Evolutionary conservation across 352 stramenopile genomes (phyloP), one percentile per base, ranked within the genome.

Genomic region (Blastocystis sp.): DNA sequence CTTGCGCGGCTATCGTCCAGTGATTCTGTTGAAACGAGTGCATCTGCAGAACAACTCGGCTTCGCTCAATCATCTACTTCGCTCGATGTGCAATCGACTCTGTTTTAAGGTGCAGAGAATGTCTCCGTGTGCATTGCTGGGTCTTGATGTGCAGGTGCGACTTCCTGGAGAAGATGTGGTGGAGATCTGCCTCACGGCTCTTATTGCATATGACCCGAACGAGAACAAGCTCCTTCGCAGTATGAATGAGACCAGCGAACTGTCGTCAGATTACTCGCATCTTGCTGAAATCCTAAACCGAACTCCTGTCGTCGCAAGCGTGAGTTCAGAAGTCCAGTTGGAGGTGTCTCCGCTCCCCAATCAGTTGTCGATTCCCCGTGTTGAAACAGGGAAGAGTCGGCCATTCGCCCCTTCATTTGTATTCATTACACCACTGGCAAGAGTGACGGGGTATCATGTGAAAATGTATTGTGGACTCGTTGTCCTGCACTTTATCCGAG

Each of bases 401-500:
- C 50, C 62, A 3, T 84, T 84, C 50, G 47, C 73, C 20, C 73
- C 73, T 15, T 84, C 73, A 9, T 84, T 37, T 26, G 73, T 84
- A 3, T 84, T 84, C 50, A 50, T 84, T 9, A 84, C 73, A 39
- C 73, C 73, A 23, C 73, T 84, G 20, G 47, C 43, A 11, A 20
- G 43, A 26, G 62, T 84, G 43, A 84, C 29, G 9, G 73, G 73
- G 15, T 84, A 84, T 43, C 50, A 34, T n/a, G 50, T 68, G 43
- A 68, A 68, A 55, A 56, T 43, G 8, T 84, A 84, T 55, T 84
- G 73, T 34, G 73, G 73, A 45, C 53, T 84, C 20, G 73, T 84
- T 20, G 73, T 84, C 4, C 73, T 84, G 6, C 73, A 84, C 56
- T 84, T 84, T 43, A 84, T 84, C 39, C 73, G 73, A 5, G 73